phyloP scores from a whole-genome alignment of 1,284 basidiomycete genomes.

The Cutaneotrichosporon sp. region DNA sequence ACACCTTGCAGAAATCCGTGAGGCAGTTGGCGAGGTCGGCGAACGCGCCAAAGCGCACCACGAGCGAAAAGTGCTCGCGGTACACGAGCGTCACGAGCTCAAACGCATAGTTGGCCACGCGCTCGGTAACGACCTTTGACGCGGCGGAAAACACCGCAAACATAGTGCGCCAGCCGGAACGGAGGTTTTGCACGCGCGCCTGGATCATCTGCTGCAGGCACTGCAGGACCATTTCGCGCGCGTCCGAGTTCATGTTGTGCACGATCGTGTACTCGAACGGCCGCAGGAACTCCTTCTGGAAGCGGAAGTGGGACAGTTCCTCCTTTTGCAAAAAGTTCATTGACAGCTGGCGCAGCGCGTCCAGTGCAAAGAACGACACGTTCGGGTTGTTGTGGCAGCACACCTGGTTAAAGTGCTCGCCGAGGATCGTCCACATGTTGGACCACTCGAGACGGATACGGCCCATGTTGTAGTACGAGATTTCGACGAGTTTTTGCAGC shows the following conservation, averaged over 20 bases:
- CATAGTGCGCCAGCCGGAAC: conserved; percentile 99
- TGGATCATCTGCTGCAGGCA: conserved; percentile 99
- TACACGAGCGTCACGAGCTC: conserved; percentile 92
- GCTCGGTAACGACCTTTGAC: conserved; percentile 90
- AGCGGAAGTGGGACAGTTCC: conserved; percentile 96
- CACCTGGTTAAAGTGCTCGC: conserved; percentile 98
- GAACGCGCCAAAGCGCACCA: conserved; percentile 89
- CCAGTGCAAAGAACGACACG: conserved; percentile 94
- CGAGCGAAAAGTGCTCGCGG: conserved; percentile 80
- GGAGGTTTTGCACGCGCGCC: conserved; percentile 86
- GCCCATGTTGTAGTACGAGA: conserved; percentile 99
- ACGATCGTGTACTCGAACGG: conserved; percentile 99
- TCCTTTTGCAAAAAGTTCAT: conserved; percentile 99
- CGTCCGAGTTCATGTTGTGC: conserved; percentile 89
- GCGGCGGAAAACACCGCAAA: conserved; percentile 97
- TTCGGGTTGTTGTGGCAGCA: conserved; percentile 97
- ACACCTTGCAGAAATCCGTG: conserved; percentile 98
- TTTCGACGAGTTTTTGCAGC: conserved; percentile 97
- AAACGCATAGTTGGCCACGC: conserved; percentile 88
- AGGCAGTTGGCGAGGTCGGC: conserved; percentile 95
- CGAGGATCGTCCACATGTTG: conserved; percentile 94
- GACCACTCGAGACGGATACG: conserved; percentile 99
- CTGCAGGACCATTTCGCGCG: conserved; percentile 96
- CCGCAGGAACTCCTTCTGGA: conserved; percentile 98
- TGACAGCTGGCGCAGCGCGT: conserved; percentile 94